These are phyloP conservation scores for Chlamydomonas schloesseri DNA, from an alignment of 139 green algal genomes.

Conservation along the genomic window DNA sequence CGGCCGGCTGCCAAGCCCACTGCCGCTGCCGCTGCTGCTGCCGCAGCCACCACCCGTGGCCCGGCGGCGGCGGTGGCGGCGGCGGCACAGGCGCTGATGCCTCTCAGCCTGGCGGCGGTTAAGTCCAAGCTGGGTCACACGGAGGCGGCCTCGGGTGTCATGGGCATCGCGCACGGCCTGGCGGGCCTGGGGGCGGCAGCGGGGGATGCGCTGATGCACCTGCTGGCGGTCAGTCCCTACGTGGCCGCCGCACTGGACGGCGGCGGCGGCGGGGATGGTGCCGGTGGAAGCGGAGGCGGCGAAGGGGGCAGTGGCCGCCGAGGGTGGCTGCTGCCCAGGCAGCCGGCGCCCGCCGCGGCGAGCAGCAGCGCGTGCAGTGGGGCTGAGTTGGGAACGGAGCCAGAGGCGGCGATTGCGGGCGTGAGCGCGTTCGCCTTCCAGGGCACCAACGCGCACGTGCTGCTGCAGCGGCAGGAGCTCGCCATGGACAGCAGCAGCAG, in stretches of 20 bases:
- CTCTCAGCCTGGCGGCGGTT: conserved; percentile 65
- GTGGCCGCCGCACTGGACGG: conserved; percentile 58
- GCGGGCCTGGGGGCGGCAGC: neutral
- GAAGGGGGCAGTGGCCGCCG: neutral
- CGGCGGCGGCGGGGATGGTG: neutral
- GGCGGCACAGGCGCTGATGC: neutral
- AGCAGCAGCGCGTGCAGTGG: neutral
- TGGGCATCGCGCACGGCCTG: conserved; percentile 73
- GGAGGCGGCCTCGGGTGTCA: conserved; percentile 85
- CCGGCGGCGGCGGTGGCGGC: too few species aligned
- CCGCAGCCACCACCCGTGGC: too few species aligned
- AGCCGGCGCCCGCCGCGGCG: neutral
- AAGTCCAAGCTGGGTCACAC: conserved; percentile 91
- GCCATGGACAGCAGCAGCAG: neutral
- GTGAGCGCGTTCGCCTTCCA: conserved; percentile 87
- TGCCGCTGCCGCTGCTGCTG: neutral
- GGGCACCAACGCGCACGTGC: conserved; percentile 73
- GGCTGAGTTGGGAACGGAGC: too few species aligned
- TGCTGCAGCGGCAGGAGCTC: conserved; percentile 43
- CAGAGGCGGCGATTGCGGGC: conserved; percentile 49
- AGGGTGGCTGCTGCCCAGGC: conserved; percentile 41
- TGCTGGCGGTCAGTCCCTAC: conserved; percentile 73
- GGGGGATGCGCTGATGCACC: conserved; percentile 68
- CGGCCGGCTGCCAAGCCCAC: neutral
- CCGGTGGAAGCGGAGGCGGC: neutral